Conservation (phyloP, 495 filamentous ascomycete species). For the Neurospora tetrasperma region DNA sequence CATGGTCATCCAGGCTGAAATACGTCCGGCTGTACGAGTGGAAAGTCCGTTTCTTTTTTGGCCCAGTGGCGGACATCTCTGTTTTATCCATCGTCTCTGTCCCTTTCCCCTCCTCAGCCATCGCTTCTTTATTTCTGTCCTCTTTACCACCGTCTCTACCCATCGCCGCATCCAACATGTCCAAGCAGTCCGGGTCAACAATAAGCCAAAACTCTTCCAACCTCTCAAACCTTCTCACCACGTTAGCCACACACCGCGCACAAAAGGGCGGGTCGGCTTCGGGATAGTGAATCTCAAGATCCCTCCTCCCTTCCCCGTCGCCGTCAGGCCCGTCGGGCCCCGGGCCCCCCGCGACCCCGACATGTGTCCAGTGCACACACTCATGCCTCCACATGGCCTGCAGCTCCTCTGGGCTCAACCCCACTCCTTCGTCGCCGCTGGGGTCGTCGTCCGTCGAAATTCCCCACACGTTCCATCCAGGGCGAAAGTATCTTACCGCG, state of each 20-base stretch:
- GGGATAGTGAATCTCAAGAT: background rate
- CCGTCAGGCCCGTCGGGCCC: background rate
- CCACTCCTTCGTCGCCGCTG: background rate
- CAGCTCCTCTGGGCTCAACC: background rate
- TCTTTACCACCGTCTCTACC: background rate
- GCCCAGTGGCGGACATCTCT: background rate
- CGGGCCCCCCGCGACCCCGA: background rate
- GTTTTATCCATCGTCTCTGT: background rate
- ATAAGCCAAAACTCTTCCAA: slow-evolving; percentile 13
- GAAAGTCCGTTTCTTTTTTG: slow-evolving; percentile 3
- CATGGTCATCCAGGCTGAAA: background rate
- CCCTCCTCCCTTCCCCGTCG: background rate
- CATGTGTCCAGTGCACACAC: background rate
- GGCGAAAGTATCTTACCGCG: slow-evolving; percentile 11
- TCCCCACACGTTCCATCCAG: slow-evolving; percentile 5
- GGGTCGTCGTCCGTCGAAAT: background rate
- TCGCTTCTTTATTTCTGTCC: background rate
- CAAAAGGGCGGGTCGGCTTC: slow-evolving; percentile 7
- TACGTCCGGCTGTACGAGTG: slow-evolving; percentile 10
- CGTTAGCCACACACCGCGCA: slow-evolving; percentile 6
- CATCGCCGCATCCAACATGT: background rate
- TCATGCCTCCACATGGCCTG: background rate
- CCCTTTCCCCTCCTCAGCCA: background rate
- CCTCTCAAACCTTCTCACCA: slow-evolving; percentile 9
- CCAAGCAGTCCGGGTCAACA: slow-evolving; percentile 3